Percentiles rank a stretch among this genome's conserved stretches.
Evolutionary conservation across 2,329 filamentous ascomycete species (phyloP).

Genomic region (Trichophyton schoenleinii): DNA sequence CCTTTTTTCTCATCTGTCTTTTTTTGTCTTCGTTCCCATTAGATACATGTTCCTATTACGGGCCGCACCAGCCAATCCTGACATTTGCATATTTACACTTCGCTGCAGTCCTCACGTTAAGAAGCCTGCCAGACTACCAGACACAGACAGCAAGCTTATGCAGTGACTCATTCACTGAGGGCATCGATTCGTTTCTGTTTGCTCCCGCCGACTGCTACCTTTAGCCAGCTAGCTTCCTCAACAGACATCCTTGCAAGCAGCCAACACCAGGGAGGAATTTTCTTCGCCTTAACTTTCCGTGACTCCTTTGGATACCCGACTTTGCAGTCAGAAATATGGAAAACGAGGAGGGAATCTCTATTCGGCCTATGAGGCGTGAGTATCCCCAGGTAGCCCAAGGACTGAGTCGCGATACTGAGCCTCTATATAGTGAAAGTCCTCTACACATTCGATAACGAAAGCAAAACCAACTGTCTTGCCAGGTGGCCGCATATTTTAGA

Average conservation of each 20-base stretch:
- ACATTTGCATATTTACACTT: not conserved
- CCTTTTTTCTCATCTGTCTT: not conserved
- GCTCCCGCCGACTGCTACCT: not conserved
- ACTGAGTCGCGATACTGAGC: constrained; percentile 9
- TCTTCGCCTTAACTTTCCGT: not conserved
- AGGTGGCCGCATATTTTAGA: constrained; percentile 67
- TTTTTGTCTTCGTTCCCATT: not conserved
- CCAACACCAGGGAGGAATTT: not conserved
- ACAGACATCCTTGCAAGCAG: not conserved
- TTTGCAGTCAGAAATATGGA: constrained; percentile 21
- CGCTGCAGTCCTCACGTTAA: not conserved
- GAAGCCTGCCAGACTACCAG: not conserved
- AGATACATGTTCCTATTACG: not conserved
- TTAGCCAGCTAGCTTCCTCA: not conserved
- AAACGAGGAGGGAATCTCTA: constrained; percentile 42
- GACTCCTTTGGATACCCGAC: not conserved
- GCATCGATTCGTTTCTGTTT: not conserved
- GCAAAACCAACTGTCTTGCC: constrained; percentile 79
- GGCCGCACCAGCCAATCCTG: not conserved
- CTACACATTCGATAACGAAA: constrained; percentile 87
- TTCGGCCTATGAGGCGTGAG: constrained; percentile 57
- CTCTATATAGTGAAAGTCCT: constrained; percentile 69
- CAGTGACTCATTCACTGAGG: not conserved
- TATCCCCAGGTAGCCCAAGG: constrained; percentile 11
- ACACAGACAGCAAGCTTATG: not conserved